Evolutionary conservation across 176 grass and related monocot species (phyloP), one percentile per base, ranked within the genome.

Genomic region (Hsuehochloa calcarea): DNA sequence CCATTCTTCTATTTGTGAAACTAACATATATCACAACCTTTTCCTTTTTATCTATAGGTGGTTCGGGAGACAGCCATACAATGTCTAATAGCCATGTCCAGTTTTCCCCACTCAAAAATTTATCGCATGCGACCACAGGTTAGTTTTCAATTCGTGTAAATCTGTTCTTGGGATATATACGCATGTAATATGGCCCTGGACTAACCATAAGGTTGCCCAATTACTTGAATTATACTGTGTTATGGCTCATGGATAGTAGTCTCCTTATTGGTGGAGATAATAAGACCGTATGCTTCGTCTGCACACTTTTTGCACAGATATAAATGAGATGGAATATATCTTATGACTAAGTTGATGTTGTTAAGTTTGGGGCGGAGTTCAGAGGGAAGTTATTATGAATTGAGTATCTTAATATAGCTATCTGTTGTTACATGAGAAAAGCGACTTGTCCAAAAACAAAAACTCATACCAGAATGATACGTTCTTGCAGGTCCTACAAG

Each of bases 41-140:
- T 64, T 50, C 54, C 29, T 63, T 52, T 87, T 80, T 65, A 75
- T 50, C 81, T 82, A 51, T 84, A 98, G 96, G 80, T 95, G 93
- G 91, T 95, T 78, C 92, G 96, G 51, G 96, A 98, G 84, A 98
- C 93, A 46, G 85, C 93, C 77, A 90, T 98, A 56, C 93, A 98
- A 81, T 95, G 93, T 88, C 87, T 98, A 54, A 75, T 91, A 61
- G 93, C 96, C 22, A 89, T 98, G 70, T 95, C 96, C 39, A 92
- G 55, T 72, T 88, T 98, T 74, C 89, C 96, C 70, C 83, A 98
- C 85, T 82, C 96, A 87, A 98, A 89, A 88, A 85, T 98, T 80
- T 98, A 93, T 84, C 96, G 82, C 34, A 84, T 95, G 85, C 78
- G 92, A 51, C 63, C 59, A 75, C 85, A 95, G 93, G 96, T 95